A percentile compares a stretch with the other conserved stretches of the same genome.
phyloP scores from a whole-genome alignment of 345 rosid genomes.

The Eucalyptus grandis region DNA sequence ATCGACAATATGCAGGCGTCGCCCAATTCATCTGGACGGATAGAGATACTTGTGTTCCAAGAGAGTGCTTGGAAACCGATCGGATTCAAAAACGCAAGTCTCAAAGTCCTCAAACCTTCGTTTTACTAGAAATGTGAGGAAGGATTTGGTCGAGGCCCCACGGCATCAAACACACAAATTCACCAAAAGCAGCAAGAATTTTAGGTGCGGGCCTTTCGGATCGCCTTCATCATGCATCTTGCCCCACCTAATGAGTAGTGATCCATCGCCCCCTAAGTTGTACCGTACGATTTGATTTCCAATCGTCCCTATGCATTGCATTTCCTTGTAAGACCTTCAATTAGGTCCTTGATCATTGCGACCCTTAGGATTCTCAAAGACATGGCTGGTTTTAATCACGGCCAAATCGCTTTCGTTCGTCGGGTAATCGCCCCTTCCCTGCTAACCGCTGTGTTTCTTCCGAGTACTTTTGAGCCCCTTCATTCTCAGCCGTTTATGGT shows the following conservation, averaged over 20 bases:
- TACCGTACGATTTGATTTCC: background rate
- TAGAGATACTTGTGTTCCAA: background rate
- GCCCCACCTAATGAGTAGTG: background rate
- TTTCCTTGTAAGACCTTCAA: background rate
- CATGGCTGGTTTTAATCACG: background rate
- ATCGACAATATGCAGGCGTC: rapidly evolving
- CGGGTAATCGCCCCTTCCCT: background rate
- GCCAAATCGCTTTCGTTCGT: background rate
- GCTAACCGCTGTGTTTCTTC: background rate
- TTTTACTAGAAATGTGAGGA: background rate
- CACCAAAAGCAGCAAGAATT: background rate
- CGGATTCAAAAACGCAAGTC: background rate
- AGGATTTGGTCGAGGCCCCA: background rate
- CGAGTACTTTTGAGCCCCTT: background rate
- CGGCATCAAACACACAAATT: background rate
- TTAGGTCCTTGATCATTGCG: background rate
- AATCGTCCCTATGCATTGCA: conserved; percentile 20
- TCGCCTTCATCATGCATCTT: background rate
- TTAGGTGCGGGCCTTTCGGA: background rate
- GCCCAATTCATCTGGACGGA: background rate
- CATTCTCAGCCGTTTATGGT: background rate
- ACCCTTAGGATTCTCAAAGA: background rate
- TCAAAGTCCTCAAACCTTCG: background rate
- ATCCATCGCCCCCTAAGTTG: background rate
- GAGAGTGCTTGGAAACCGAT: background rate